Conservation (phyloP, 2,329 filamentous ascomycete species). For the Aspergillus quadrilineatus region DNA sequence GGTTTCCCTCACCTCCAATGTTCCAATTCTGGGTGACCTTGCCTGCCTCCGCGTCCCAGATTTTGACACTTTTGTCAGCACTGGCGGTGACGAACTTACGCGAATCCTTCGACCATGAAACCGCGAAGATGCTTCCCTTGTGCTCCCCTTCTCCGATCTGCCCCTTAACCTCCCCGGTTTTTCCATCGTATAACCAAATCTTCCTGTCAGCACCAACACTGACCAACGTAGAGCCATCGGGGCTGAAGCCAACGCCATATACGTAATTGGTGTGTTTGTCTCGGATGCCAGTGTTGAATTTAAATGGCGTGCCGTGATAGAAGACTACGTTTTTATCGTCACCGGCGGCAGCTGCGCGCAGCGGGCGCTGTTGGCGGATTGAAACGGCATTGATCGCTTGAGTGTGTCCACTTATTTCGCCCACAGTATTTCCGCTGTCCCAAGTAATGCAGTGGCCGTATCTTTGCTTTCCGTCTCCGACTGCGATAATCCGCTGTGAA, state of each 20-base stretch:
- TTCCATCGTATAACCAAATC: slow-evolving; percentile 95
- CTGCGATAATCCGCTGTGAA: slow-evolving; percentile 91
- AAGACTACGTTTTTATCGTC: slow-evolving; percentile 91
- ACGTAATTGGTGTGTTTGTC: slow-evolving; percentile 85
- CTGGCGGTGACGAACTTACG: slow-evolving; percentile 86
- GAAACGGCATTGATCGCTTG: slow-evolving; percentile 88
- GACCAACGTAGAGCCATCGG: slow-evolving; percentile 76
- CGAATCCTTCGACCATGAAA: slow-evolving; percentile 87
- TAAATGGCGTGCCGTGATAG: slow-evolving; percentile 91
- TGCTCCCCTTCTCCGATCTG: slow-evolving; percentile 74
- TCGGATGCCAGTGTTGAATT: slow-evolving; percentile 81
- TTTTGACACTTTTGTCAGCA: slow-evolving; percentile 88
- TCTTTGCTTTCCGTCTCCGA: slow-evolving; percentile 89
- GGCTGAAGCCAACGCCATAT: slow-evolving; percentile 82
- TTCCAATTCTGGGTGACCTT: slow-evolving; percentile 79
- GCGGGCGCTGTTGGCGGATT: slow-evolving; percentile 83
- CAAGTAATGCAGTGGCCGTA: slow-evolving; percentile 93
- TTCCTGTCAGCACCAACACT: slow-evolving; percentile 89
- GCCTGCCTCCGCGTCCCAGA: slow-evolving; percentile 85
- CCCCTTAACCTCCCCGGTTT: slow-evolving; percentile 79
- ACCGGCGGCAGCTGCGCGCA: slow-evolving; percentile 84
- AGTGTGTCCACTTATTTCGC: slow-evolving; percentile 89
- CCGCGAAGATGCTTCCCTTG: slow-evolving; percentile 86
- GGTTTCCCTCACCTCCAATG: slow-evolving; percentile 70
- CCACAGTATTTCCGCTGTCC: slow-evolving; percentile 93